Evolutionary conservation across 352 stramenopile species (phyloP).

Genomic region (Globisporangium irregulare): DNA sequence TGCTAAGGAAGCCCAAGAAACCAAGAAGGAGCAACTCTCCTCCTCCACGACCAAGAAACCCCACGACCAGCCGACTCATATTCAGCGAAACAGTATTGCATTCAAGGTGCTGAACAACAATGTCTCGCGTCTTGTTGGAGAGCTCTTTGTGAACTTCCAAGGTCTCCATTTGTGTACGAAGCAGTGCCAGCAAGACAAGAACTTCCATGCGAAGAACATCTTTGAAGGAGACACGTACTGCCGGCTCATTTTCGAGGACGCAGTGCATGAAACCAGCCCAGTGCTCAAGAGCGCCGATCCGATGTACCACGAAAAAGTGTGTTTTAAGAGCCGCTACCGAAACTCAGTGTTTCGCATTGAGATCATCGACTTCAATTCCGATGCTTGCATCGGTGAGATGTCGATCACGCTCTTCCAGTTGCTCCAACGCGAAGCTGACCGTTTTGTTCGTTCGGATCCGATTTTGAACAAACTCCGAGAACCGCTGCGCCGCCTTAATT

Average conservation of each 20-base stretch:
- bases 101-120: constrained; percentile 55
- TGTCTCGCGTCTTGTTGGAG: constrained; percentile 34
- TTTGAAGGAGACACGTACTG: constrained; percentile 88
- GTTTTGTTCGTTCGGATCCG: constrained; percentile 51
- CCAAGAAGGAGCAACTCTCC: constrained; percentile 4
- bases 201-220: constrained; percentile 83
- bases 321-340: constrained; percentile 58
- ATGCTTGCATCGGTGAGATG: constrained; percentile 67
- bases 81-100: constrained; percentile 21
- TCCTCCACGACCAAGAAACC: constrained; percentile 5
- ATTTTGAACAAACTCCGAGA: constrained; percentile 42
- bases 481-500: constrained; percentile 41
- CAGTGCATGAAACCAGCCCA: constrained; percentile 75
- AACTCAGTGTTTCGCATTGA: constrained; percentile 67
- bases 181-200: constrained; percentile 55
- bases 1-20: not conserved
- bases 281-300: constrained; percentile 85
- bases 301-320: constrained; percentile 84
- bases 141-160: constrained; percentile 76
- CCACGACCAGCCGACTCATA: constrained; percentile 17
- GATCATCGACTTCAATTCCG: constrained; percentile 82
- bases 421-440: constrained; percentile 68
- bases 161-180: constrained; percentile 83
- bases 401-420: constrained; percentile 76
- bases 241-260: constrained; percentile 58